phyloP scores from a whole-genome alignment of 441 rosid species.

The Erodium trifolium region DNA sequence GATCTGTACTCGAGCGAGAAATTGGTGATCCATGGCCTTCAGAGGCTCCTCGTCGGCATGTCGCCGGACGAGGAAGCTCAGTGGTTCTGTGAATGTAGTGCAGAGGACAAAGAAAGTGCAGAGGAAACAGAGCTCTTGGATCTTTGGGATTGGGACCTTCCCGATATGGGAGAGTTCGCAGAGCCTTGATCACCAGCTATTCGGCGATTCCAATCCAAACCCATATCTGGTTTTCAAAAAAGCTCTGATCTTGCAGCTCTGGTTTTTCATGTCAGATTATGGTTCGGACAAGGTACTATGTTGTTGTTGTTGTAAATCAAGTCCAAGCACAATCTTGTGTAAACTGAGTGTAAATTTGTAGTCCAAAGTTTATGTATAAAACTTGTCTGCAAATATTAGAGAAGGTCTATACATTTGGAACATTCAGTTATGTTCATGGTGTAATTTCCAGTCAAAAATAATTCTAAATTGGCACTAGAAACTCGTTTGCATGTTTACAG shows the following conservation, averaged over 20 bases:
- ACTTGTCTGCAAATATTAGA: no score
- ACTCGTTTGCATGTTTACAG: no score
- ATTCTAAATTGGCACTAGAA: no score
- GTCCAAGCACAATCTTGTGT: background rate
- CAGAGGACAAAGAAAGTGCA: background rate
- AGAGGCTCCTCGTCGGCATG: background rate
- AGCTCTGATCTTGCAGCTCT: background rate
- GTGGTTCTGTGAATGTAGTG: slow-evolving; percentile 2
- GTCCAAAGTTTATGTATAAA: no score
- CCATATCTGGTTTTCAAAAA: background rate
- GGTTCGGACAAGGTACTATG: background rate
- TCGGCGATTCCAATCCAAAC: background rate
- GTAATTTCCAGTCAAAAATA: no score
- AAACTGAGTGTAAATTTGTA: no score
- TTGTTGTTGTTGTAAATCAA: background rate
- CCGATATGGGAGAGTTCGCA: background rate
- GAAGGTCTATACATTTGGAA: no score
- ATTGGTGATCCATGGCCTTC: background rate
- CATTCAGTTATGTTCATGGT: no score
- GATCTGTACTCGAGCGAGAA: background rate
- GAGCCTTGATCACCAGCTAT: background rate
- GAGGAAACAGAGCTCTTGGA: background rate
- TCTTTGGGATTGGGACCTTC: background rate
- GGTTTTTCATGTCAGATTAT: background rate
- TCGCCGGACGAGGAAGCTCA: background rate